These are phyloP conservation scores for Tulasnella calospora DNA, from an alignment of 768 basidiomycete species.

Conservation along the genomic window DNA sequence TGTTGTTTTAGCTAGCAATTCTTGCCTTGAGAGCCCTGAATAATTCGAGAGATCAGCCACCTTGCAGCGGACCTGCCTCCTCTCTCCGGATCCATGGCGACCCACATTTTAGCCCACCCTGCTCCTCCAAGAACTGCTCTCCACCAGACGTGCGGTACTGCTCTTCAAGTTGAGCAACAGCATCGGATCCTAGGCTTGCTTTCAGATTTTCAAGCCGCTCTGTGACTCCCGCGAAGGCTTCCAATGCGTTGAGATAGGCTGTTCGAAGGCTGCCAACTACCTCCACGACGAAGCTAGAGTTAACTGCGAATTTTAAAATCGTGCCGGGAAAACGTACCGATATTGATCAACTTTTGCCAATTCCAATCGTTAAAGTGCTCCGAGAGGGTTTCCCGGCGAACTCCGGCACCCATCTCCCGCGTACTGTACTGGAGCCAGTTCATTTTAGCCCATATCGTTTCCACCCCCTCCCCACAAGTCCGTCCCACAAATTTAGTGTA, in stretches of 20 bases:
- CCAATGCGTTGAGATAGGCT: no score
- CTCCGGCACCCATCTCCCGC: not conserved
- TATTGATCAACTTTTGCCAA: no score
- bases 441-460: no score
- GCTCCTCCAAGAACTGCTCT: not conserved
- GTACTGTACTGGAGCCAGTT: no score
- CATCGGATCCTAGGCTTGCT: not conserved
- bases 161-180: not conserved
- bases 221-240: no score
- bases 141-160: not conserved
- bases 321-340: not conserved
- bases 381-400: not conserved
- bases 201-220: not conserved
- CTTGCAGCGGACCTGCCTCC: not conserved
- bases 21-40: not conserved
- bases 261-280: no score
- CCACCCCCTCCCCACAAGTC: not conserved
- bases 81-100: no score
- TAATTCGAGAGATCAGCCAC: no score
- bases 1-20: not conserved
- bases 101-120: not conserved
- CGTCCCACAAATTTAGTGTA: not conserved
- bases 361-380: no score
- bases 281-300: no score
- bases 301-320: no score